Percentiles rank a stretch among this genome's conserved stretches.
Evolutionary conservation across 1,284 basidiomycete genomes (phyloP).

Genomic region (Fistulinella cinereoalba): DNA sequence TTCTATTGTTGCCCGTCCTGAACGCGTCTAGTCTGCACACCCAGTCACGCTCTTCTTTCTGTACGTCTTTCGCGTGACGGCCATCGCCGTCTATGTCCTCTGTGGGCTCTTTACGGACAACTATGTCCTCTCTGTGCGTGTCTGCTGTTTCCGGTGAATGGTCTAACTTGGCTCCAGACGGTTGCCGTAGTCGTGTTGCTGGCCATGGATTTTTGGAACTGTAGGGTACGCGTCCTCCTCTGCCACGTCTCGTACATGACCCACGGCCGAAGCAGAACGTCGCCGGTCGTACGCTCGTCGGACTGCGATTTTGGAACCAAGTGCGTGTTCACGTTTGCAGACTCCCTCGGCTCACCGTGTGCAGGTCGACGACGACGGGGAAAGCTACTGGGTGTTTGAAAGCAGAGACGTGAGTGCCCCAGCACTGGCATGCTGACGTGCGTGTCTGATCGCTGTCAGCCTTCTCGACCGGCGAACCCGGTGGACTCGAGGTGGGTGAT

Average conservation of each 20-base stretch:
- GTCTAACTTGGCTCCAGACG: conserved; percentile 53
- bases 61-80: conserved; percentile 81
- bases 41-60: conserved; percentile 81
- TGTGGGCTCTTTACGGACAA: conserved; percentile 85
- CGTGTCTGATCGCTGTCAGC: conserved; percentile 46
- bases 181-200: conserved; percentile 88
- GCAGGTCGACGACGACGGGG: conserved; percentile 90
- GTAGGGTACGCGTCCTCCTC: conserved; percentile 54
- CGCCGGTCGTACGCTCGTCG: conserved; percentile 86
- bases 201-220: conserved; percentile 97
- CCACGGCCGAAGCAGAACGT: conserved; percentile 79
- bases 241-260: background rate
- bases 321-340: conserved; percentile 39
- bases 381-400: conserved; percentile 95
- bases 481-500: conserved; percentile 79
- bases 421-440: background rate
- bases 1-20: conserved; percentile 7
- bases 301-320: conserved; percentile 95
- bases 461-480: conserved; percentile 85
- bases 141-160: background rate
- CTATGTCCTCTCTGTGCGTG: conserved; percentile 82
- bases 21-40: conserved; percentile 65
- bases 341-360: conserved; percentile 6
- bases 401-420: conserved; percentile 74
- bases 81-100: conserved; percentile 84